These are phyloP conservation scores for Beauveria rudraprayagi DNA, from an alignment of 2,329 filamentous ascomycete genomes.

Conservation along the genomic window DNA sequence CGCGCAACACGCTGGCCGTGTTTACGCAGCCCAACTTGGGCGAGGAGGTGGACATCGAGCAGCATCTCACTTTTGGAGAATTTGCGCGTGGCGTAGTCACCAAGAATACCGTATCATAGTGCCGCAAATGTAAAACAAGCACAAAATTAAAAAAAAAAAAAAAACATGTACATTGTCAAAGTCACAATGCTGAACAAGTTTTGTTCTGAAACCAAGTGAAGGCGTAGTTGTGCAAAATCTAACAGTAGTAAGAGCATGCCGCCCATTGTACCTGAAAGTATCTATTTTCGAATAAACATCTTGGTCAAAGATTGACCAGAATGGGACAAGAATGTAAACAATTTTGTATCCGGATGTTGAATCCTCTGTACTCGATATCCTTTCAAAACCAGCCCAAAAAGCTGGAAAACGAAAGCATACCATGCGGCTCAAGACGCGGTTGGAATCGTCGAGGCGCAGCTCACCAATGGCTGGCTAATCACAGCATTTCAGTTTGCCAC, in stretches of 20 bases:
- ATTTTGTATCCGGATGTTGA: constrained; percentile 8
- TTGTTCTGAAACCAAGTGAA: background rate
- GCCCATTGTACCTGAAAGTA: background rate
- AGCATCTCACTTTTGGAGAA: constrained; percentile 63
- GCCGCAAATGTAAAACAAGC: background rate
- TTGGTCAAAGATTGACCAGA: background rate
- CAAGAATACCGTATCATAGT: constrained; percentile 45
- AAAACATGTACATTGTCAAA: background rate
- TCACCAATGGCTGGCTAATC: background rate
- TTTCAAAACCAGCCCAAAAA: background rate
- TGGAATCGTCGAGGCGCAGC: background rate
- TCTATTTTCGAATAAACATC: background rate
- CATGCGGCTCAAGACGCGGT: background rate
- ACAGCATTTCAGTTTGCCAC: background rate
- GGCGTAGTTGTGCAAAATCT: background rate
- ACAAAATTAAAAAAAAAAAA: no score
- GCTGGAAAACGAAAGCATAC: background rate
- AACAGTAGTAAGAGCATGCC: background rate
- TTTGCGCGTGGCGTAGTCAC: constrained; percentile 59
- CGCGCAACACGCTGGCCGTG: constrained; percentile 84
- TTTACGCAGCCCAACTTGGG: constrained; percentile 94
- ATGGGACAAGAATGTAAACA: constrained; percentile 4
- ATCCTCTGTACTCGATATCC: constrained; percentile 8
- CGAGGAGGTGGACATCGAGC: constrained; percentile 64
- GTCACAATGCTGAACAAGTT: background rate